Conservation (phyloP, 2,329 filamentous ascomycete species). For the Scytalidium lignicola region DNA sequence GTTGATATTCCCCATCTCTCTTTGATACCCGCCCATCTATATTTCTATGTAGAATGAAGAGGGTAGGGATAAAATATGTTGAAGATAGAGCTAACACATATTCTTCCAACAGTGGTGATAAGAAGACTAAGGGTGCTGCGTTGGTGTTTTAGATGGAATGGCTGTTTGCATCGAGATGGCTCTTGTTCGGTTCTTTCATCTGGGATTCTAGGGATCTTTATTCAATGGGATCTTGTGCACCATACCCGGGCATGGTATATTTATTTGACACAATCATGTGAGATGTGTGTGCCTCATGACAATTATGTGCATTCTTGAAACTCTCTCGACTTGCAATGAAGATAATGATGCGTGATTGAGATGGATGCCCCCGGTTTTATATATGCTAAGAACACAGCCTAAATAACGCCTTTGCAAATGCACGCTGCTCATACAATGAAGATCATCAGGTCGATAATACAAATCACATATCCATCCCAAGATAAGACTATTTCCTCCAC, state of each 20-base stretch:
- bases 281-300: background rate
- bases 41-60: background rate
- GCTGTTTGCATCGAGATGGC: background rate
- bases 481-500: too few species aligned
- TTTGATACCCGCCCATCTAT: background rate
- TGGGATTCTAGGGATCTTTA: background rate
- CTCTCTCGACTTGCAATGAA: background rate
- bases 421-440: background rate
- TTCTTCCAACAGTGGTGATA: slow-evolving; percentile 76
- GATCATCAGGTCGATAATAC: background rate
- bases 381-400: too few species aligned
- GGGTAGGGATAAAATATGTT: background rate
- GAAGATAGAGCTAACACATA: slow-evolving; percentile 34
- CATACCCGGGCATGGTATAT: background rate
- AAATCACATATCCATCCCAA: background rate
- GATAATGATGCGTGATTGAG: too few species aligned
- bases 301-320: background rate
- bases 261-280: background rate
- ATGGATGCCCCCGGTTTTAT: too few species aligned
- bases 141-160: slow-evolving; percentile 84
- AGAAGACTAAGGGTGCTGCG: slow-evolving; percentile 99
- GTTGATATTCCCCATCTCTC: background rate
- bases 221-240: background rate
- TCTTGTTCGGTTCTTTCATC: background rate
- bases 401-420: background rate